Evolutionary conservation across 2,329 filamentous ascomycete genomes (phyloP), one percentile per base, ranked within the genome.

Genomic region (Trichocomaceae sp.): DNA sequence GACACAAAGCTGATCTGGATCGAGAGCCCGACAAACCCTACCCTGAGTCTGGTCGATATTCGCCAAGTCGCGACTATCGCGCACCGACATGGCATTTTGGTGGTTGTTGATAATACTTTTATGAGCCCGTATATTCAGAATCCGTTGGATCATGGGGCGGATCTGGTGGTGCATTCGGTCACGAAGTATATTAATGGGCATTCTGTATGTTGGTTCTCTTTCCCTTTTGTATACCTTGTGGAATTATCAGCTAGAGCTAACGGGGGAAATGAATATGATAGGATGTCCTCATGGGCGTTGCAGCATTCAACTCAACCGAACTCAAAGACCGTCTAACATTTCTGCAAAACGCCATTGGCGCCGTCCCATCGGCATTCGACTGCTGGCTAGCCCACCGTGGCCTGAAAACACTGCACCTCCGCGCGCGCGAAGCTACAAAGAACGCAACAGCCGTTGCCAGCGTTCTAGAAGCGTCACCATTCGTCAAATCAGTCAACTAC

Each of bases 131-230:
- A 97, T 71, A 82, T 99, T 47, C 93, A 99, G 76, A 97, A 96
- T 74, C 93, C 93, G 3, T 83, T 99, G 54, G 86, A 95, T 68
- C 89, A 92, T 69, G 93, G 93, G 63, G 93, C 93, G 63, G 93
- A 99, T 72, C 91, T 97, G 61, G 92, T 97, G 62, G 87, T 97
- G 44, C 92, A 97, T 80, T 91, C 86, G 54, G 93, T 99, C 54
- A 99, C 93, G 45, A 99, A 99, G 77, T 99, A 97, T 77, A 97
- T 99, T 77, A 97, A 97, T 72, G 93, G 93, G 50, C 93, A 99
- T 77, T 84, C 81, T 1, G 75, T 77, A 68, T 52, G 72, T 61
- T 26, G 23, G 7, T 49, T 17, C 9, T 12, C 17, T 15, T 5
- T 22, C 52, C 37, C 6, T 22, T 22, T 2, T 45, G 10, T 9